Evolutionary conservation across 805 yeast genomes (phyloP).

Genomic region (Yarrowia osloensis): DNA sequence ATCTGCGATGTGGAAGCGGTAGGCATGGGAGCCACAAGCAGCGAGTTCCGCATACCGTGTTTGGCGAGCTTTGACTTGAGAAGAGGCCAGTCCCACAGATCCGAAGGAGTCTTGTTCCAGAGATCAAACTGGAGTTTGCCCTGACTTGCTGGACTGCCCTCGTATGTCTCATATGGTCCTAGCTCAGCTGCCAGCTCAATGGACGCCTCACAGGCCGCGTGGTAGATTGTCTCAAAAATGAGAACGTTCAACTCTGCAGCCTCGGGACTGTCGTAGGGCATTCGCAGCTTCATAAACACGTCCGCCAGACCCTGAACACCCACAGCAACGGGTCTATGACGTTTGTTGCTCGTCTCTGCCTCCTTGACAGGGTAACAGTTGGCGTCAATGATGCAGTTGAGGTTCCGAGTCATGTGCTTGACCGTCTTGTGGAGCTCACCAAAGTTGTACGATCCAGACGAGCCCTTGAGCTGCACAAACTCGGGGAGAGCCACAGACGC

Average conservation of each 20-base stretch:
- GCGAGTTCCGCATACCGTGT: conserved; percentile 78
- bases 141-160: conserved; percentile 83
- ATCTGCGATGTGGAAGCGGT: conserved; percentile 96
- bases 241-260: conserved; percentile 72
- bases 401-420: conserved; percentile 71
- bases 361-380: conserved; percentile 76
- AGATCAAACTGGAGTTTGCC: conserved; percentile 83
- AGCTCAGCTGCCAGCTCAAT: conserved; percentile 66
- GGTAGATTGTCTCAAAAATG: conserved; percentile 92
- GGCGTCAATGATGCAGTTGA: conserved; percentile 79
- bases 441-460: conserved; percentile 56
- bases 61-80: conserved; percentile 56
- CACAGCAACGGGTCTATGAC: conserved; percentile 84
- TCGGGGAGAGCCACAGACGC: conserved; percentile 89
- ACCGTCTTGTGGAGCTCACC: conserved; percentile 67
- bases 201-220: conserved; percentile 84
- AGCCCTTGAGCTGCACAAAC: conserved; percentile 54
- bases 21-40: conserved; percentile 93
- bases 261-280: conserved; percentile 77
- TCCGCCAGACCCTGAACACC: conserved; percentile 97
- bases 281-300: conserved; percentile 66
- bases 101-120: conserved; percentile 73
- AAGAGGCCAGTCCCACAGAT: conserved; percentile 77
- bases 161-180: conserved; percentile 72
- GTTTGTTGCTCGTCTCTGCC: conserved; percentile 67